These are phyloP conservation scores for Biscogniauxia marginata DNA, from an alignment of 2,329 filamentous ascomycete species.

Conservation along the genomic window DNA sequence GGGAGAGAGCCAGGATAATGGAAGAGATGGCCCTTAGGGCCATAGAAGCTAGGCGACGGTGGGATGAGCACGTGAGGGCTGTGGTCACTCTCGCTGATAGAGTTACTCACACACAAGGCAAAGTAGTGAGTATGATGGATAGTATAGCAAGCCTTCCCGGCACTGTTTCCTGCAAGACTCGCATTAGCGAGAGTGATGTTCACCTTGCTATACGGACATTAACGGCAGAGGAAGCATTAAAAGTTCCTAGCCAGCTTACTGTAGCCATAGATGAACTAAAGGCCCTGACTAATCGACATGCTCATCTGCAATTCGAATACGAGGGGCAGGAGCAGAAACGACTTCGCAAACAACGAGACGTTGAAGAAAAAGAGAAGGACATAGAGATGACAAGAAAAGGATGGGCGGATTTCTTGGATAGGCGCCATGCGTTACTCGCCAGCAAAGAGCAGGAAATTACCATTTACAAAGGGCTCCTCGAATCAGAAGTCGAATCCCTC, in stretches of 20 bases:
- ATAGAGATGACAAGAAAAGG: neutral
- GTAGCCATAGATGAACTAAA: conserved; percentile 2
- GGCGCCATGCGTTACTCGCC: neutral
- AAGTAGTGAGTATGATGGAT: neutral
- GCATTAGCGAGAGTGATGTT: conserved; percentile 2
- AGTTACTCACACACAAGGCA: neutral
- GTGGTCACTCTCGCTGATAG: neutral
- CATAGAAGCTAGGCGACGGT: neutral
- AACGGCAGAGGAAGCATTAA: conserved; percentile 3
- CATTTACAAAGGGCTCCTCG: conserved; percentile 12
- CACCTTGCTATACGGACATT: neutral
- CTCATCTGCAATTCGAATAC: neutral
- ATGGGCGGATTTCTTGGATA: neutral
- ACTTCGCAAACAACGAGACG: conserved; percentile 3
- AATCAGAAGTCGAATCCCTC: conserved; percentile 15
- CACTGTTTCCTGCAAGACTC: neutral
- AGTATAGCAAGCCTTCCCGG: neutral
- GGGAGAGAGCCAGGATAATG: neutral
- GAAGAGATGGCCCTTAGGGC: neutral
- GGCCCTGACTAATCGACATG: neutral
- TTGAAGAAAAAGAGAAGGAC: conserved; percentile 1
- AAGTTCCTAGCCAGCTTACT: conserved; percentile 1
- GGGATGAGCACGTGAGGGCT: conserved; percentile 1
- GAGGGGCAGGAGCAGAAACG: neutral
- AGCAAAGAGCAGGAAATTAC: conserved; percentile 17